A percentile compares a stretch with the other conserved stretches of the same genome.
Conservation (phyloP, 2,329 filamentous ascomycete species). For the Fusarium sp. region DNA sequence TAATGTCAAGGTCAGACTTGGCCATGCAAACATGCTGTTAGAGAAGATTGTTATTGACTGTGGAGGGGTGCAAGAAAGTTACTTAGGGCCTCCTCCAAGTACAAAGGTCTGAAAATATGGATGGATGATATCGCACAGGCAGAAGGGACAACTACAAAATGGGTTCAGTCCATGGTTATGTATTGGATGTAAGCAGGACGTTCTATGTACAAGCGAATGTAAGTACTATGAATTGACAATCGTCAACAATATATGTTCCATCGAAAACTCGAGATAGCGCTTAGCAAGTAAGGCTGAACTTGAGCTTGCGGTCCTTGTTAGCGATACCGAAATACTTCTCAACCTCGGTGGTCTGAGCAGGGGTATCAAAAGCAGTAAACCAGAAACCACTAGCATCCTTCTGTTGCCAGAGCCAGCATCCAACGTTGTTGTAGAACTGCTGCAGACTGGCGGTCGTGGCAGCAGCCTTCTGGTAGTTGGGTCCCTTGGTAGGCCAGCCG, state of each 20-base stretch:
- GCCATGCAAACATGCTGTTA: constrained; percentile 33
- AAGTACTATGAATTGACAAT: background rate
- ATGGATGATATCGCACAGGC: accelerated
- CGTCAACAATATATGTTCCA: background rate
- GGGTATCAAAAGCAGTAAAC: constrained; percentile 44
- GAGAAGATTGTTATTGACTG: constrained; percentile 40
- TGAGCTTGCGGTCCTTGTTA: constrained; percentile 41
- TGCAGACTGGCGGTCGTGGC: constrained; percentile 31
- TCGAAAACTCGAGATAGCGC: background rate
- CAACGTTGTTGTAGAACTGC: constrained; percentile 42
- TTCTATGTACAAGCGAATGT: constrained; percentile 6
- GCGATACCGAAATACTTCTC: constrained; percentile 46
- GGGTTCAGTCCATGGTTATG: background rate
- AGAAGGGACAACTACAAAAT: background rate
- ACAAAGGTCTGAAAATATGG: background rate
- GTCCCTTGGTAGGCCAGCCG: constrained; percentile 39
- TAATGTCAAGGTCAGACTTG: constrained; percentile 5
- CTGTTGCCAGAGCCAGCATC: constrained; percentile 41
- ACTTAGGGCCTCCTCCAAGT: constrained; percentile 31
- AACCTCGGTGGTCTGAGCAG: constrained; percentile 34
- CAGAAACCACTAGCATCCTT: constrained; percentile 39
- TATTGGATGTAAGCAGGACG: background rate
- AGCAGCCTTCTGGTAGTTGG: constrained; percentile 38
- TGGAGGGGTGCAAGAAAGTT: constrained; percentile 24
- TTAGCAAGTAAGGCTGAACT: constrained; percentile 42